phyloP scores from a whole-genome alignment of 352 stramenopile species.

The Globisporangium orthogonon region DNA sequence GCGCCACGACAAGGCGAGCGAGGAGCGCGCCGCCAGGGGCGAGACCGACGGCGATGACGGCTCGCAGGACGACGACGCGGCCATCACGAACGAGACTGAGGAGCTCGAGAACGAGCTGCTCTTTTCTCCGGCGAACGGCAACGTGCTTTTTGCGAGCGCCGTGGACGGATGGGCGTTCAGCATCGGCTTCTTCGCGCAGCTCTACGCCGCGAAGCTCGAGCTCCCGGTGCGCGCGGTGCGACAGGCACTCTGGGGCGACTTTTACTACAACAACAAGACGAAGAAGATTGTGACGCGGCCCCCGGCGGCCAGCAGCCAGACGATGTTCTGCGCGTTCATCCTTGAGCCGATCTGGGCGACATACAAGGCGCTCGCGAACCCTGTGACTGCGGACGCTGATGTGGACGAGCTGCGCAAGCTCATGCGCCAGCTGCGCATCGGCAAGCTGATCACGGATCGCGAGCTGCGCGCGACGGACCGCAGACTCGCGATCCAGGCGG shows the following conservation, averaged over 20 bases:
- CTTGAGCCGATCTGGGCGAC: conserved; percentile 88
- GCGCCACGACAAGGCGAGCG: conserved; percentile 36
- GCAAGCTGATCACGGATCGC: conserved; percentile 57
- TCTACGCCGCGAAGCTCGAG: conserved; percentile 71
- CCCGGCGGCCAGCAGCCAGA: conserved; percentile 59
- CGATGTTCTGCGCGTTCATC: conserved; percentile 92
- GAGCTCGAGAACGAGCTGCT: conserved; percentile 65
- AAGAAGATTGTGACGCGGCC: conserved; percentile 87
- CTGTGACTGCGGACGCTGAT: conserved; percentile 39
- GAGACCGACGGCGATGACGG: conserved; percentile 13
- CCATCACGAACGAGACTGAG: conserved; percentile 63
- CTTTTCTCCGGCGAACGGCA: conserved; percentile 85
- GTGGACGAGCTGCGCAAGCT: conserved; percentile 52
- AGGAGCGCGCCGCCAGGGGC: conserved; percentile 13
- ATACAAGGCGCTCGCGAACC: conserved; percentile 60
- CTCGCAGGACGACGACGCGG: conserved; percentile 29
- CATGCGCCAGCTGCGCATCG: conserved; percentile 57
- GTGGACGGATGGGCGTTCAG: conserved; percentile 91
- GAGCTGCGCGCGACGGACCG: conserved; percentile 71
- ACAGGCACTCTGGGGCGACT: conserved; percentile 89
- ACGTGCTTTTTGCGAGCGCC: conserved; percentile 92
- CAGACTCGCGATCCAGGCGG: conserved; percentile 42
- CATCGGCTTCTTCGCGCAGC: conserved; percentile 70
- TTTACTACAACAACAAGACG: conserved; percentile 86
- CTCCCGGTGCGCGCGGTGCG: conserved; percentile 56